Conservation (phyloP, 768 basidiomycete species). For the Pleurotus giganteus region DNA sequence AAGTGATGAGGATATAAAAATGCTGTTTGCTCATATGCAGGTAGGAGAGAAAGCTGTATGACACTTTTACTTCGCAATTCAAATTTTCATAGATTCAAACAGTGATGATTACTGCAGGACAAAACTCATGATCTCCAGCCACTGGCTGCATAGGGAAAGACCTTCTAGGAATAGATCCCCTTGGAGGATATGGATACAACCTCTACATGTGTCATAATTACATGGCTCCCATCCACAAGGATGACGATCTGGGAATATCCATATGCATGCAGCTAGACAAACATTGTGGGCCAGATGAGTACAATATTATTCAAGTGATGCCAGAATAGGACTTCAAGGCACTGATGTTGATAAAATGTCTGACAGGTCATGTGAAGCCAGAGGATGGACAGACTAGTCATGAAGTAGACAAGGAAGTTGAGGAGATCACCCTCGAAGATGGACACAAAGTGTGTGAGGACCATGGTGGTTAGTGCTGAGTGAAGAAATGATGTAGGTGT, state of each 20-base stretch:
- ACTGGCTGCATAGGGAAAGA: not conserved
- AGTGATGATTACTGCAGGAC: not conserved
- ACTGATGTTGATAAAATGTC: too few species aligned
- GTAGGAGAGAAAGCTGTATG: not conserved
- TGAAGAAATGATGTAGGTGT: too few species aligned
- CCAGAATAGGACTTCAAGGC: too few species aligned
- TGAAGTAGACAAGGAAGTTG: too few species aligned
- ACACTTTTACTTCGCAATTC: not conserved
- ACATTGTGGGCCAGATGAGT: not conserved
- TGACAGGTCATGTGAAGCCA: too few species aligned
- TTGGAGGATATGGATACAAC: not conserved
- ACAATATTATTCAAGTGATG: too few species aligned
- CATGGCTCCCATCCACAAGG: not conserved
- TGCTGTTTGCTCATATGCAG: not conserved
- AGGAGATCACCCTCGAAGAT: too few species aligned
- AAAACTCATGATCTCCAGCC: not conserved
- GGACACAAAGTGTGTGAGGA: too few species aligned
- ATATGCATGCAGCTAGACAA: slow-evolving; percentile 1
- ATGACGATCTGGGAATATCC: not conserved
- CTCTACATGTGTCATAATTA: not conserved
- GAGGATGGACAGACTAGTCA: too few species aligned
- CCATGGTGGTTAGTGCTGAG: too few species aligned
- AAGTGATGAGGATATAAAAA: not conserved
- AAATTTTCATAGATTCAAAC: not conserved
- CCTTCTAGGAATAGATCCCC: not conserved